These are phyloP conservation scores for Mollisia scopiformis DNA, from an alignment of 2,329 filamentous ascomycete genomes.

Conservation along the genomic window DNA sequence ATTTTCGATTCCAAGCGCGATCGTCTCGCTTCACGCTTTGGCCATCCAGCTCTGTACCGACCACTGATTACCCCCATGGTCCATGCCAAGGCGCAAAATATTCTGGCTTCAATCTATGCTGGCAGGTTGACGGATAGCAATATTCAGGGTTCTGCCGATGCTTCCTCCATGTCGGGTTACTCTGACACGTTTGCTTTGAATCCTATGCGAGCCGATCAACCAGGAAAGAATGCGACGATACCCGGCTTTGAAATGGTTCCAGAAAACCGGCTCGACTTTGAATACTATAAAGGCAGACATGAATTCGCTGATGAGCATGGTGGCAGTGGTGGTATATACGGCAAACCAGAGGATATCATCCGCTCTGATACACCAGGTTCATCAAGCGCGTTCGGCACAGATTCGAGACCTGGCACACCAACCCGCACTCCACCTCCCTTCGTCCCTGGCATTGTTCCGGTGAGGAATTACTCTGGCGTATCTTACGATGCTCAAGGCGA, in stretches of 20 bases:
- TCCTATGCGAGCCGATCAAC: constrained; percentile 63
- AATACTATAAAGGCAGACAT: constrained; percentile 85
- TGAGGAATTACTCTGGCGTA: constrained; percentile 12
- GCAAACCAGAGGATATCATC: constrained; percentile 58
- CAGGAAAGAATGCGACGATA: constrained; percentile 45
- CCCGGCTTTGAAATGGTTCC: constrained; percentile 89
- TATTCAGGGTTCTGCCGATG: constrained; percentile 58
- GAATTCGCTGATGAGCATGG: constrained; percentile 88
- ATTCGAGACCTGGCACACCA: constrained; percentile 33
- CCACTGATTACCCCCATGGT: constrained; percentile 95
- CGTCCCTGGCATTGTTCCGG: neutral
- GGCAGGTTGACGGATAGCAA: constrained; percentile 74
- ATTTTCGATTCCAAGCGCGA: constrained; percentile 62
- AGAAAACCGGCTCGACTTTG: constrained; percentile 85
- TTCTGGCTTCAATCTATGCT: constrained; percentile 83
- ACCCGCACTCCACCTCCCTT: neutral
- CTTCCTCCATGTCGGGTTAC: constrained; percentile 68
- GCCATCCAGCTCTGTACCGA: constrained; percentile 88
- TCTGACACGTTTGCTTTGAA: constrained; percentile 83
- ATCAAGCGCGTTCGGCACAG: constrained; percentile 21
- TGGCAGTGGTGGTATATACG: constrained; percentile 68
- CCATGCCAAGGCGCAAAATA: constrained; percentile 83
- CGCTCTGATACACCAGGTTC: constrained; percentile 35
- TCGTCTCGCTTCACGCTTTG: constrained; percentile 77
- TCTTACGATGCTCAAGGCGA: constrained; percentile 33